phyloP scores from a whole-genome alignment of 768 basidiomycete species.

The Collybia sp. region DNA sequence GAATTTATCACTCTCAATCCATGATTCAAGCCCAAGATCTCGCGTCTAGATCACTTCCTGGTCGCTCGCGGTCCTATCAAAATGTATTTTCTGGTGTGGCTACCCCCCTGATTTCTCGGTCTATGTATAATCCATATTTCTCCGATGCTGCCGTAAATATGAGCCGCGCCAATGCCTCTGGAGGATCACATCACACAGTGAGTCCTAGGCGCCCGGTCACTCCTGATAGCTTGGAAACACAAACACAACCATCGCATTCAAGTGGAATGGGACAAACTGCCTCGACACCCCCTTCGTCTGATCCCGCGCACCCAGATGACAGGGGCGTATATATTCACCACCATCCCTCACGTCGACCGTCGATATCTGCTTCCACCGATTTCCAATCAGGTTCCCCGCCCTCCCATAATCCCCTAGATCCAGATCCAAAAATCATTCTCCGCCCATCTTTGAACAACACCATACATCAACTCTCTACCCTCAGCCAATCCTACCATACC shows the following conservation, averaged over 20 bases:
- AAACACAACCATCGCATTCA: conserved; percentile 45
- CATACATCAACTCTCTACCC: conserved; percentile 80
- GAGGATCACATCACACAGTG: conserved; percentile 9
- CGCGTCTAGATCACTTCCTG: conserved; percentile 10
- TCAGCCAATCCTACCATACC: conserved; percentile 89
- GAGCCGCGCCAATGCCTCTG: not conserved
- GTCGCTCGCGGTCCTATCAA: conserved; percentile 11
- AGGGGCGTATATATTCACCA: conserved; percentile 20
- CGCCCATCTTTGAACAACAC: conserved; percentile 64
- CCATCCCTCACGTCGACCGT: conserved; percentile 27
- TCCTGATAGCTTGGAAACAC: conserved; percentile 48
- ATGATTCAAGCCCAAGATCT: conserved; percentile 47
- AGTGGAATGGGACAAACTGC: conserved; percentile 39
- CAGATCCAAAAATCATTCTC: conserved; percentile 55
- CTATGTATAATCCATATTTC: conserved; percentile 16
- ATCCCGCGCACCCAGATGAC: conserved; percentile 18
- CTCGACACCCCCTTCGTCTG: conserved; percentile 39
- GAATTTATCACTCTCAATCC: conserved; percentile 83
- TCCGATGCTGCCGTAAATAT: conserved; percentile 1
- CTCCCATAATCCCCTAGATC: conserved; percentile 23
- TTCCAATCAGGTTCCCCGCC: conserved; percentile 15
- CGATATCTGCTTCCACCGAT: conserved; percentile 23
- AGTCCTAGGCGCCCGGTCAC: conserved; percentile 34
- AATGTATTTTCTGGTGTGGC: conserved; percentile 16
- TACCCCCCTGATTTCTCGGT: conserved; percentile 19